Evolutionary conservation across 2,329 filamentous ascomycete species (phyloP).

Genomic region (Pyrenophora seminiperda): DNA sequence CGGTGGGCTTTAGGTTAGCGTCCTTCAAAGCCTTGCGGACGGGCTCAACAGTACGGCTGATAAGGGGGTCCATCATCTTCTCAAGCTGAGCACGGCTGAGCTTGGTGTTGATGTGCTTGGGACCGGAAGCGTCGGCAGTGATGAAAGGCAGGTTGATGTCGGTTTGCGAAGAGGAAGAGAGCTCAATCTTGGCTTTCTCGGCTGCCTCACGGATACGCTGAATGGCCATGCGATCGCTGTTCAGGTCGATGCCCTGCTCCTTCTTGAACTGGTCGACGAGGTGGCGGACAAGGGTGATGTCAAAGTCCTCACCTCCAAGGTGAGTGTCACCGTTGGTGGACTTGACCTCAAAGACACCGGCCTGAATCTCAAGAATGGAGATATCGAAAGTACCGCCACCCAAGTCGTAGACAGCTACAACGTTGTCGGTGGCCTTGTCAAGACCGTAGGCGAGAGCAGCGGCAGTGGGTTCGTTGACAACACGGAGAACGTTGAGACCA

Average conservation of each 20-base stretch:
- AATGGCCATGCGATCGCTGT: conserved; percentile 94
- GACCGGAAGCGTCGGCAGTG: conserved; percentile 90
- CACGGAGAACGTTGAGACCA: conserved; percentile 94
- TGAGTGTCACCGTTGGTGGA: conserved; percentile 99
- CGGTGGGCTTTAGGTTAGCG: conserved; percentile 85
- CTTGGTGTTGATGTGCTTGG: conserved; percentile 98
- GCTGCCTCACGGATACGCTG: conserved; percentile 98
- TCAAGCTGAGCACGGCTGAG: conserved; percentile 91
- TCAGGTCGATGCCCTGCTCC: conserved; percentile 88
- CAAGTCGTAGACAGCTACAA: conserved; percentile 96
- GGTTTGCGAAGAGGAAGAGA: conserved; percentile 92
- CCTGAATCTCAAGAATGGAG: conserved; percentile 95
- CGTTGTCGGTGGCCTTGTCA: conserved; percentile 87
- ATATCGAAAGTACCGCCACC: conserved; percentile 99
- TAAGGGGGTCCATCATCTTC: conserved; percentile 87
- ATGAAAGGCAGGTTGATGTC: conserved; percentile 99
- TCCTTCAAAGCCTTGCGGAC: conserved; percentile 98
- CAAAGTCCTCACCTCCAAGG: conserved; percentile 97
- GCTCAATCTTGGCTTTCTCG: conserved; percentile 99
- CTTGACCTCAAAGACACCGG: conserved; percentile 98
- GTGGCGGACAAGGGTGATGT: conserved; percentile 92
- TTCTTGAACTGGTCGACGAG: conserved; percentile 96
- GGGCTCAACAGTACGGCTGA: conserved; percentile 83
- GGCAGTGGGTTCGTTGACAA: conserved; percentile 97
- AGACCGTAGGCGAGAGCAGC: conserved; percentile 95